Evolutionary conservation across 768 basidiomycete genomes (phyloP).

Genomic region (Tylopilus subfusipes): DNA sequence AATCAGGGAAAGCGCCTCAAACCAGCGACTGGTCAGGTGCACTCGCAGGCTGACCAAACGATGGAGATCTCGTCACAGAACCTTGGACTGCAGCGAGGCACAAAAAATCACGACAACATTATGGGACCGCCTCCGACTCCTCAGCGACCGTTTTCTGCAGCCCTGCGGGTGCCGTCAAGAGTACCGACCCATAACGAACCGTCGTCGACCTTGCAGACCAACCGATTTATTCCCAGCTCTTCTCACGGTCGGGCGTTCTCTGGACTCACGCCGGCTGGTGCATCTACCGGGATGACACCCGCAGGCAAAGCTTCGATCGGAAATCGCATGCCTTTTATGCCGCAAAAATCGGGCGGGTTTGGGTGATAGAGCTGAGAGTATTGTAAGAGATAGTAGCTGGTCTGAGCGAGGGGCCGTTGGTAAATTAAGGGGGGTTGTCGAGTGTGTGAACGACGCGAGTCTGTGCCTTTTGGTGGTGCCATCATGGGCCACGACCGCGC

Average conservation of each 20-base stretch:
- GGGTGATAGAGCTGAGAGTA: constrained; percentile 17
- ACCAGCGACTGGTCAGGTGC: constrained; percentile 17
- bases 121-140: constrained; percentile 59
- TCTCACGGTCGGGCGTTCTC: constrained; percentile 24
- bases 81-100: constrained; percentile 20
- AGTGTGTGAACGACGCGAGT: constrained; percentile 12
- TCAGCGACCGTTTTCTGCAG: constrained; percentile 30
- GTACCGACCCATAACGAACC: constrained; percentile 12
- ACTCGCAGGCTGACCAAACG: constrained; percentile 8
- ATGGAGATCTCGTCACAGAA: constrained; percentile 11
- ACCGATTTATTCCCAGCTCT: constrained; percentile 32
- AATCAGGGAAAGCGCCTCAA: constrained; percentile 23
- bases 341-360: constrained; percentile 32
- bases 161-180: constrained; percentile 27
- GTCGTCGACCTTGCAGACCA: constrained; percentile 20
- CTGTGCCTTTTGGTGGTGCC: too few species aligned
- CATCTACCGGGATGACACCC: constrained; percentile 19
- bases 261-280: constrained; percentile 16
- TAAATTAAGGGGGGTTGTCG: neutral
- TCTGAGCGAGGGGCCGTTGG: neutral
- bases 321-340: constrained; percentile 56
- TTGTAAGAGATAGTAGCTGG: constrained; percentile 1
- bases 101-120: constrained; percentile 16
- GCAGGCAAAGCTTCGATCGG: constrained; percentile 27
- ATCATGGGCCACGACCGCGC: constrained; percentile 5